Conservation (phyloP, 1,284 basidiomycete genomes). For the Microbotryomycetes sp. region DNA sequence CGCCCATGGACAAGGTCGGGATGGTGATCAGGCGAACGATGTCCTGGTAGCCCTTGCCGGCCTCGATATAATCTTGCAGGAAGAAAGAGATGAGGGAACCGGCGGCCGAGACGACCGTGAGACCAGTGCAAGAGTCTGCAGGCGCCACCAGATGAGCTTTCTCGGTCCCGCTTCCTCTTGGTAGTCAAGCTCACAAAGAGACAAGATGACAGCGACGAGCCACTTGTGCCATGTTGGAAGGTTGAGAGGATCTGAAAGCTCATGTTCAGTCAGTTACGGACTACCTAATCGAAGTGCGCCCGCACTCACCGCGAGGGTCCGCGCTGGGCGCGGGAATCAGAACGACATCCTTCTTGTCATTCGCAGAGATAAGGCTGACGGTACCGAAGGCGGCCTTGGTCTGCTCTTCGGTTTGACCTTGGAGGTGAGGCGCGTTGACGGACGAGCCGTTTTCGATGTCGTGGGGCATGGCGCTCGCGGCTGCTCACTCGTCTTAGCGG, state of each 20-base stretch:
- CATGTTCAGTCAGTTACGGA: no score
- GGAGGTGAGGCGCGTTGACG: not conserved
- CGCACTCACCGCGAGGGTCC: not conserved
- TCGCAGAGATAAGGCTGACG: not conserved
- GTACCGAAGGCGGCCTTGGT: not conserved
- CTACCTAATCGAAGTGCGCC: no score
- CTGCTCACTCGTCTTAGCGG: not conserved
- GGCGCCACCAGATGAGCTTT: not conserved
- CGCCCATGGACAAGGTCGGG: not conserved
- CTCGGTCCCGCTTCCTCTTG: no score
- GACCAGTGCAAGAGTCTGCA: not conserved
- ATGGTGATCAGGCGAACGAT: not conserved
- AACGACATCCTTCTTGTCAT: not conserved
- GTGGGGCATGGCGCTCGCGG: not conserved
- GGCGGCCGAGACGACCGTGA: not conserved
- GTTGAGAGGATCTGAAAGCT: slow-evolving; percentile 1
- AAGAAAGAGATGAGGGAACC: slow-evolving; percentile 2
- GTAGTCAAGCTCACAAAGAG: not conserved
- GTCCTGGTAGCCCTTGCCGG: slow-evolving; percentile 1
- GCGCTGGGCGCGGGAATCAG: not conserved
- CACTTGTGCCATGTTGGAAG: not conserved
- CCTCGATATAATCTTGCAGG: not conserved
- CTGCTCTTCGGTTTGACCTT: not conserved
- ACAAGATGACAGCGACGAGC: not conserved
- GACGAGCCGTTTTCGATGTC: not conserved